Conservation (phyloP, 2,329 filamentous ascomycete genomes). For the Diaporthe batatas region DNA sequence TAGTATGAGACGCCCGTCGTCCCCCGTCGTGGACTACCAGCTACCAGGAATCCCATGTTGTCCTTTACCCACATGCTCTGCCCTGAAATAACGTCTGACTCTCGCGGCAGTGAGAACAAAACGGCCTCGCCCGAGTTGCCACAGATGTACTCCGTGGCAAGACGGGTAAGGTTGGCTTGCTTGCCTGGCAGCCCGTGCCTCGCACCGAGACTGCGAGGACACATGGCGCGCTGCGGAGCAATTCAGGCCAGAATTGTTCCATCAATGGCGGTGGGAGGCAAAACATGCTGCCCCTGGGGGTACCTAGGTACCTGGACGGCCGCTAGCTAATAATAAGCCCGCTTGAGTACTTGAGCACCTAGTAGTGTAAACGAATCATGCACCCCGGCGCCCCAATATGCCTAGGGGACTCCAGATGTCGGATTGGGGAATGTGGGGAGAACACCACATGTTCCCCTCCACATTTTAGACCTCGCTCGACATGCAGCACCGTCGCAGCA, state of each 20-base stretch:
- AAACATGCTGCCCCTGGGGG: neutral
- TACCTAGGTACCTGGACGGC: neutral
- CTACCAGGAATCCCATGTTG: neutral
- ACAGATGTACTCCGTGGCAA: neutral
- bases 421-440: no score
- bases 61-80: neutral
- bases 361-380: conserved; percentile 23
- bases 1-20: no score
- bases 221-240: conserved; percentile 8
- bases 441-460: neutral
- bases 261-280: conserved; percentile 34
- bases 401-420: no score
- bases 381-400: neutral
- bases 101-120: neutral
- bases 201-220: no score
- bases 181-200: neutral
- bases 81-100: neutral
- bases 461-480: conserved; percentile 22
- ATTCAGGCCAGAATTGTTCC: conserved; percentile 38
- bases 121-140: neutral
- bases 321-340: neutral
- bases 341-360: no score
- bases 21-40: no score
- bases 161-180: neutral
- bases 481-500: conserved; percentile 2